Base-by-base conservation (phyloP, 345 rosid species). In the Anacardium occidentale region DNA sequence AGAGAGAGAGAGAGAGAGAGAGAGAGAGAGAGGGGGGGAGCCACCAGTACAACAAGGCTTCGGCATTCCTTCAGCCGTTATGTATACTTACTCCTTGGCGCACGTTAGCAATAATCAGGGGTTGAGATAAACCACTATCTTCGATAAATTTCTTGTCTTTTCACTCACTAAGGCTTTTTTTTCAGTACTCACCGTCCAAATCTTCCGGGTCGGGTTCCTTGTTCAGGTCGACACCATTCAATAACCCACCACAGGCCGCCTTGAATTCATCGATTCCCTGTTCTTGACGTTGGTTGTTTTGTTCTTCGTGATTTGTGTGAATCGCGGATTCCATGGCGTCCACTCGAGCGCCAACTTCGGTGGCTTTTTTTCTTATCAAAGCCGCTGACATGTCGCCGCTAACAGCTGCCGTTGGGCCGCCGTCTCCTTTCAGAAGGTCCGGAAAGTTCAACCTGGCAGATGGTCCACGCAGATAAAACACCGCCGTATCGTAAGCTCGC, bases 371-470 rank as follows among this genome's bases (percentile, higher is more conserved):
- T 84, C 98, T 77, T 20, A 92, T 95, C 32, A 78, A 79, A 15
- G 97, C 97, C 42, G 97, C 93, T 29, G 99, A 86, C 87, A 92
- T 73, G 72, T 91, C 99, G 1, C 82, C 89, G 15, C 69, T 74
- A 0, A 57, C 42, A 0, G 48, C 66, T 29, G 32, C 32, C 2
- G 15, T 85, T 0, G 18, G 77, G 25, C 77, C 70, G 42, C 75
- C 68, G 5, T 88, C 96, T 18, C 84, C 90, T 24, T 80, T 80
- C 60, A 90, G 74, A 76, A 84, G 78, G 75, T 91, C 99, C 1
- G 99, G 99, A 74, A 96, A 96, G 74, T 96, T 96, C 9, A 96
- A 80, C 85, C 96, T 86, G 22, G 98, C 99, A 1, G 99, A 85
- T 0, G 98, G 99, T 0, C 99, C 99, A 58, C 99, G 78, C 14